phyloP scores from a whole-genome alignment of 805 yeast species.

The Candida piceae region DNA sequence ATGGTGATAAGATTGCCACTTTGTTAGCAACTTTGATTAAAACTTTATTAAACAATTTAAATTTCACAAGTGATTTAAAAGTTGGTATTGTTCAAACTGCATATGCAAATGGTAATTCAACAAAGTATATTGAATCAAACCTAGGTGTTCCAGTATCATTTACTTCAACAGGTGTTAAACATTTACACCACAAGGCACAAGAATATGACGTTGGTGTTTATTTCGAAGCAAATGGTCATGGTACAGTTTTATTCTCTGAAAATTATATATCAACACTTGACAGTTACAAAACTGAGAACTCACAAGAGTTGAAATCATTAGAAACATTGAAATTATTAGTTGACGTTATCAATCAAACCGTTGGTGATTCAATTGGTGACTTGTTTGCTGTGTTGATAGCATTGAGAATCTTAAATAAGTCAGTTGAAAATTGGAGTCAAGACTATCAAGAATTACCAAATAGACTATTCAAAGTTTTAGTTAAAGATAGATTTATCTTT shows the following conservation, averaged over 20 bases:
- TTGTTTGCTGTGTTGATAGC: constrained; percentile 71
- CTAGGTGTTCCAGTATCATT: constrained; percentile 76
- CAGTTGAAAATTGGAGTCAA: constrained; percentile 68
- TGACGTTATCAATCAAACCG: constrained; percentile 86
- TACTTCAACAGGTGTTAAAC: constrained; percentile 95
- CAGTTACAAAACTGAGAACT: constrained; percentile 32
- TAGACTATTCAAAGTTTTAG: constrained; percentile 72
- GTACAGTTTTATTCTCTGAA: constrained; percentile 81
- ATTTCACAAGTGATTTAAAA: constrained; percentile 32
- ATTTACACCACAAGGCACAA: constrained; percentile 87
- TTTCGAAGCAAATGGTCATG: constrained; percentile 99
- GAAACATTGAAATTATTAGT: constrained; percentile 55
- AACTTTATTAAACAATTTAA: constrained; percentile 39
- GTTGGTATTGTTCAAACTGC: constrained; percentile 95
- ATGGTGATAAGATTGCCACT: constrained; percentile 92
- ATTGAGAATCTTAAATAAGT: constrained; percentile 36
- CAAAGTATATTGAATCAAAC: constrained; percentile 56
- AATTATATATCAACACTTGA: constrained; percentile 39
- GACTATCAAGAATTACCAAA: constrained; percentile 86
- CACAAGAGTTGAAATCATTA: constrained; percentile 45
- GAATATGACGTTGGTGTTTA: constrained; percentile 87
- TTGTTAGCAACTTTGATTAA: constrained; percentile 65
- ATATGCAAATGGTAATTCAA: constrained; percentile 92
- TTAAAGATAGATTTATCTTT: constrained; percentile 74
- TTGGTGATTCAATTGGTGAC: constrained; percentile 98